These are phyloP conservation scores for Didymella arachidicola DNA, from an alignment of 2,329 filamentous ascomycete species.

Conservation along the genomic window DNA sequence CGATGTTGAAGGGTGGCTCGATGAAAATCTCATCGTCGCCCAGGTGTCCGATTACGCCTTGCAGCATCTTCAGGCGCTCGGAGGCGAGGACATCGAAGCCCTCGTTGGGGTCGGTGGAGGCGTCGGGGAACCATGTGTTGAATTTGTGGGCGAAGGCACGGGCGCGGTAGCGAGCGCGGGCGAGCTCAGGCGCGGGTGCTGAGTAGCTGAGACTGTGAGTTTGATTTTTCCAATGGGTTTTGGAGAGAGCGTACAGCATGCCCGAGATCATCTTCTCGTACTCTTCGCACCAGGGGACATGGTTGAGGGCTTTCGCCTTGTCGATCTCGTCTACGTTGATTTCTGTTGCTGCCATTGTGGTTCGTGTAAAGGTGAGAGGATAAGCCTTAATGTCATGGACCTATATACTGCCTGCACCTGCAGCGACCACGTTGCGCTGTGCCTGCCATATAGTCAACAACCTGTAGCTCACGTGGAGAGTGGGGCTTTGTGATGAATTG, in stretches of 20 bases:
- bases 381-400: background rate
- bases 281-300: conserved; percentile 66
- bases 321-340: conserved; percentile 57
- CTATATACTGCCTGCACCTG: conserved; percentile 2
- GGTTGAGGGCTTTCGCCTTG: conserved; percentile 58
- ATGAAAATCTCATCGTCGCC: conserved; percentile 55
- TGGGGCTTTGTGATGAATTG: conserved; percentile 25
- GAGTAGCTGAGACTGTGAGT: conserved; percentile 56
- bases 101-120: conserved; percentile 22
- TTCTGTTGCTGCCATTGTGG: conserved; percentile 49
- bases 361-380: background rate
- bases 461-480: conserved; percentile 6
- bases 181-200: conserved; percentile 58
- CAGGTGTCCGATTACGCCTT: conserved; percentile 43
- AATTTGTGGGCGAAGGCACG: conserved; percentile 65
- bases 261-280: conserved; percentile 72
- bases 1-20: conserved; percentile 68
- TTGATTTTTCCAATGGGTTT: background rate
- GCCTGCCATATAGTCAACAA: conserved; percentile 1
- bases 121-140: conserved; percentile 58
- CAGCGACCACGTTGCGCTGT: conserved; percentile 6
- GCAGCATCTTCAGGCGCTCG: conserved; percentile 37
- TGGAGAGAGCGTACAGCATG: conserved; percentile 57
- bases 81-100: conserved; percentile 39
- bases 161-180: conserved; percentile 61